These are phyloP conservation scores for Anthracocystis walkeri DNA, from an alignment of 1,284 basidiomycete species.

Conservation along the genomic window DNA sequence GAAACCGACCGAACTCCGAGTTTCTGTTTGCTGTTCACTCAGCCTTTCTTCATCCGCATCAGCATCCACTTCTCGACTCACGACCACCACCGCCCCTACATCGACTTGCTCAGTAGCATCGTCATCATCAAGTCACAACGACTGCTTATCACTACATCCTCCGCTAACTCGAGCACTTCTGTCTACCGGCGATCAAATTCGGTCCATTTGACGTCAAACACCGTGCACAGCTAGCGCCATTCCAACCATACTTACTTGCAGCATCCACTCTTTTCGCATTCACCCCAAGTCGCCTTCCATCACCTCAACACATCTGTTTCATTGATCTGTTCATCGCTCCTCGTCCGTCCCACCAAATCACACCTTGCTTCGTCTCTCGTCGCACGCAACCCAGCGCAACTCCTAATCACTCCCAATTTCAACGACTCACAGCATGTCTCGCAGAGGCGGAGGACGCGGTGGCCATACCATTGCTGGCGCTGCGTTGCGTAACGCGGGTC, in stretches of 20 bases:
- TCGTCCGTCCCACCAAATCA: neutral
- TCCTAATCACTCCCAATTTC: neutral
- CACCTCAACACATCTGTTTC: neutral
- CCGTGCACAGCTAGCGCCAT: neutral
- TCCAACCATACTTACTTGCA: neutral
- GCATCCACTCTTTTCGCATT: neutral
- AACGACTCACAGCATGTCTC: slow-evolving; percentile 25
- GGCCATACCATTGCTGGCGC: slow-evolving; percentile 48
- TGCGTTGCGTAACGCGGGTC: slow-evolving; percentile 50
- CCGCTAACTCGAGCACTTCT: neutral
- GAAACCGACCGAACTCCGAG: slow-evolving; percentile 8
- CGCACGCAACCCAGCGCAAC: neutral
- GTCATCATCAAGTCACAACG: too few species aligned
- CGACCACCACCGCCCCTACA: slow-evolving; percentile 2
- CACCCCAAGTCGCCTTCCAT: neutral
- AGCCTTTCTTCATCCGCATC: slow-evolving; percentile 2
- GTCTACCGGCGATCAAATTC: neutral
- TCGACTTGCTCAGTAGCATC: neutral
- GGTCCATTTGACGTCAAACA: neutral
- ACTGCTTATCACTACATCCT: too few species aligned
- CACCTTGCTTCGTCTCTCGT: neutral
- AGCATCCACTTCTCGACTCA: neutral
- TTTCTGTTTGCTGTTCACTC: slow-evolving; percentile 6
- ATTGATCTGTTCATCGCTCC: too few species aligned
- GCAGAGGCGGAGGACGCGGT: slow-evolving; percentile 30